Evolutionary conservation across 768 basidiomycete species (phyloP).

Genomic region (Rhizopogon sp.): DNA sequence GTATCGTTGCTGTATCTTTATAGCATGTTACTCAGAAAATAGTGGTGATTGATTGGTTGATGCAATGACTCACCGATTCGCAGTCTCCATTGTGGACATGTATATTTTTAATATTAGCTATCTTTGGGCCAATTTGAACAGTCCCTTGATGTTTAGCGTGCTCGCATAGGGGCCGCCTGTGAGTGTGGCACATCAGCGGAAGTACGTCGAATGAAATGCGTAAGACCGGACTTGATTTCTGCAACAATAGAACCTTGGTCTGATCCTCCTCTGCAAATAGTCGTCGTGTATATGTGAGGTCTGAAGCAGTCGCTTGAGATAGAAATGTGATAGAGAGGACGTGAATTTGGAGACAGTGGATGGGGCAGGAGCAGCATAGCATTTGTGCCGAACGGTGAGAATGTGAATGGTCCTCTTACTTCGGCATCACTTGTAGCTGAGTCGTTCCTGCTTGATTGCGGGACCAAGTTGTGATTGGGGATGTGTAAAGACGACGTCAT

Average conservation of each 20-base stretch:
- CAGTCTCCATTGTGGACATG: background rate
- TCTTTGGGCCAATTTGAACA: background rate
- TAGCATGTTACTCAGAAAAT: background rate
- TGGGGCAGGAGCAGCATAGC: slow-evolving; percentile 10
- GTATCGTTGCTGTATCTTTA: background rate
- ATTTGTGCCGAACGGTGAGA: slow-evolving; percentile 5
- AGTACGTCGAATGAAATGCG: background rate
- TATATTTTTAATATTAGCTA: background rate
- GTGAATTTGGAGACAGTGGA: background rate
- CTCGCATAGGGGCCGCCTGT: background rate
- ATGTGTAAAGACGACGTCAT: background rate
- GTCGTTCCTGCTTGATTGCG: background rate
- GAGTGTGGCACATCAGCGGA: background rate
- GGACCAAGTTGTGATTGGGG: background rate
- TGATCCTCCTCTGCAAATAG: background rate
- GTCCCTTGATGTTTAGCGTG: background rate
- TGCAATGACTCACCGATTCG: background rate
- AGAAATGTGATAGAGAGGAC: slow-evolving; percentile 8
- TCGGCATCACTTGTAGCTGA: background rate
- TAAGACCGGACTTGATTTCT: background rate
- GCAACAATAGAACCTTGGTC: background rate
- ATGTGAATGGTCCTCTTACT: slow-evolving; percentile 3
- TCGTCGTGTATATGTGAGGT: background rate
- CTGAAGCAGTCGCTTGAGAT: background rate
- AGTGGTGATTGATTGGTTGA: background rate